phyloP scores from a whole-genome alignment of 2,329 filamentous ascomycete species.

The Ceratocystis cubensis region DNA sequence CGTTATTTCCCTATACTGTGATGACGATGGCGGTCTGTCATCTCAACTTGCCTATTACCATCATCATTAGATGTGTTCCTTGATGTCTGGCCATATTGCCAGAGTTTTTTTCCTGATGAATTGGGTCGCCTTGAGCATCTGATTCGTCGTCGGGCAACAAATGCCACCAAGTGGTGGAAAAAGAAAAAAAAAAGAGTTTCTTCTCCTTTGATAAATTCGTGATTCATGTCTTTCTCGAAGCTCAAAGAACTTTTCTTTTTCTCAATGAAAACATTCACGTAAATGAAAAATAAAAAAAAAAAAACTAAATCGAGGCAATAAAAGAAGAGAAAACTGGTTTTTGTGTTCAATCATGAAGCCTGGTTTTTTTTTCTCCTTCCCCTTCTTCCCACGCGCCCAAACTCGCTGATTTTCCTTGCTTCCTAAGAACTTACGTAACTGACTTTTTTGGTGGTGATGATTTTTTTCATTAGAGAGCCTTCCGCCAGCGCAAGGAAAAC shows the following conservation, averaged over 20 bases:
- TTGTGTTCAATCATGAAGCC: conserved; percentile 5
- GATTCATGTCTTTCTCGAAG: background rate
- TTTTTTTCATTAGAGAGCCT: conserved; percentile 57
- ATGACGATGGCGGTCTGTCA: background rate
- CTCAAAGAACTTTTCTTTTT: background rate
- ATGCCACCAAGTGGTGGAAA: background rate
- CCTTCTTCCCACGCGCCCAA: conserved; percentile 22
- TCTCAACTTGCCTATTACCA: background rate
- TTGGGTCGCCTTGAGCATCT: background rate
- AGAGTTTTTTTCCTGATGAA: background rate
- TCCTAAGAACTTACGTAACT: conserved; percentile 24
- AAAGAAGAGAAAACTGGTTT: background rate
- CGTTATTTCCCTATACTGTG: conserved; percentile 26
- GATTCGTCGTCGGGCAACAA: background rate
- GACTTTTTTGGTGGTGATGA: conserved; percentile 22
- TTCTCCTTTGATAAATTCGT: background rate
- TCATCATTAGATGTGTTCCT: background rate
- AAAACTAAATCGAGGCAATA: background rate
- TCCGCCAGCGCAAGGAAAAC: conserved; percentile 91
- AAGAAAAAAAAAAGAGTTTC: background rate
- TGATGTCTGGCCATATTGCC: background rate
- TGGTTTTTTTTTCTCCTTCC: conserved; percentile 24
- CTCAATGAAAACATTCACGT: background rate
- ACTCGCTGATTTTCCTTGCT: conserved; percentile 13
- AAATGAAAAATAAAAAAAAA: background rate